Evolutionary conservation across 2,329 filamentous ascomycete genomes (phyloP).

Genomic region (Nemania sp.): DNA sequence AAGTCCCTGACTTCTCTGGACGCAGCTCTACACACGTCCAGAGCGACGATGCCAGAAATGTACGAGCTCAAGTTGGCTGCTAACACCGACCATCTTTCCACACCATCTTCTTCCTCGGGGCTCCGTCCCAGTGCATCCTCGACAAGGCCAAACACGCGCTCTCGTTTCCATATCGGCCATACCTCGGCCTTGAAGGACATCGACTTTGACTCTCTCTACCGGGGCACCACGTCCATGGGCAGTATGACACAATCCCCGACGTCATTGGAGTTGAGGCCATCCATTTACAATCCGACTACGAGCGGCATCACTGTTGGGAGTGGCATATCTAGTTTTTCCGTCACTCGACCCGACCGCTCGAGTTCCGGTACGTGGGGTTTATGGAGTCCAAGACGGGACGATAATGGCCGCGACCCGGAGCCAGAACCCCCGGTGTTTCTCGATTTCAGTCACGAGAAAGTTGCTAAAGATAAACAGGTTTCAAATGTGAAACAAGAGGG

Average conservation of each 20-base stretch:
- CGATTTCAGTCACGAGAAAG: constrained; percentile 52
- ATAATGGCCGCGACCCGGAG: constrained; percentile 32
- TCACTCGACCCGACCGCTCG: constrained; percentile 46
- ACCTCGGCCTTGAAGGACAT: constrained; percentile 40
- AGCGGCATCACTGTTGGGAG: constrained; percentile 49
- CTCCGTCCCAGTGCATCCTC: constrained; percentile 40
- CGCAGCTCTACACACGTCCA: constrained; percentile 31
- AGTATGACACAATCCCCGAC: constrained; percentile 42
- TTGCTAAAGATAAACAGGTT: constrained; percentile 31
- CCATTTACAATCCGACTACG: constrained; percentile 37
- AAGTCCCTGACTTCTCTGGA: constrained; percentile 36
- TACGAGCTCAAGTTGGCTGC: constrained; percentile 79
- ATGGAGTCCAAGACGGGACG: constrained; percentile 49
- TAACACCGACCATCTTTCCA: constrained; percentile 71
- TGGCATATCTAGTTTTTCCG: constrained; percentile 30
- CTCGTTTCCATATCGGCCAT: constrained; percentile 46
- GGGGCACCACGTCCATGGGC: constrained; percentile 48
- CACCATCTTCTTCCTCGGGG: constrained; percentile 42
- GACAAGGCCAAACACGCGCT: constrained; percentile 43
- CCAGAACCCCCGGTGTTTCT: constrained; percentile 49
- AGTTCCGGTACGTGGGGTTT: constrained; percentile 44
- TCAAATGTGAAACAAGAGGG: constrained; percentile 31
- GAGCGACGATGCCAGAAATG: constrained; percentile 58
- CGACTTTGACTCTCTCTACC: constrained; percentile 42
- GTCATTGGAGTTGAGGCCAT: constrained; percentile 29